Base-by-base conservation (phyloP, 306 rosid species). In the Vigna nakashimae region DNA sequence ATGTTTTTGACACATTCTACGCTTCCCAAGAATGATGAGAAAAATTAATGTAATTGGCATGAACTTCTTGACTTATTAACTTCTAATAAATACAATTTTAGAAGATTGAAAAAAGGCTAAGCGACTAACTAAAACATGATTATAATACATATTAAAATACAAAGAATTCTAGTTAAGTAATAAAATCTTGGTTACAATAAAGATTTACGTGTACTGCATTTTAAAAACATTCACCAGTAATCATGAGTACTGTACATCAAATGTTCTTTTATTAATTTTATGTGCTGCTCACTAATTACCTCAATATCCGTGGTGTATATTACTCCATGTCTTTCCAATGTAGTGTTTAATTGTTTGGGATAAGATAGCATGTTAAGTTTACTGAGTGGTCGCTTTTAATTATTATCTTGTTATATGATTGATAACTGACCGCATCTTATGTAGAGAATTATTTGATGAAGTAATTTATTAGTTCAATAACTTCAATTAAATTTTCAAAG, bases 361-460 rank as follows among this genome's bases (percentile, higher is more conserved):
- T 36, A 36, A 36, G 6, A 36, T 6, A 26, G 45, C 26, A 34
- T 28, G 20, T 18, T 6, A 63, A 62, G 5, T 32, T 64, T 11
- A 38, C 63, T 3, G 60, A 62, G 62, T 0, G 15, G 14, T 64
- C 40, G 6, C 40, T 63, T 49, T 56, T 53, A 53, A 2, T 17
- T 53, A 60, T 73, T 58, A 68, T 17, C 32, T 70, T 32, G 17
- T 62, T 65, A 49, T 48, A 34, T 17, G 60, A 63, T 34, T 34
- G 49, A 46, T 28, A 18, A 57, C 20, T 63, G 52, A 36, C 11
- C 6, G 65, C 52, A 28, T 43, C 45, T 7, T 9, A 36, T 16
- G 18, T 18, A 15, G 43, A n/a, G 5, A 67, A 9, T 40, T 73
- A 14, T 45, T 73, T 32, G 22, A 57, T 56, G 65, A 59, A 58